These are phyloP conservation scores for Ophiostoma pallidulum DNA, from an alignment of 2,329 filamentous ascomycete species.

Conservation along the genomic window DNA sequence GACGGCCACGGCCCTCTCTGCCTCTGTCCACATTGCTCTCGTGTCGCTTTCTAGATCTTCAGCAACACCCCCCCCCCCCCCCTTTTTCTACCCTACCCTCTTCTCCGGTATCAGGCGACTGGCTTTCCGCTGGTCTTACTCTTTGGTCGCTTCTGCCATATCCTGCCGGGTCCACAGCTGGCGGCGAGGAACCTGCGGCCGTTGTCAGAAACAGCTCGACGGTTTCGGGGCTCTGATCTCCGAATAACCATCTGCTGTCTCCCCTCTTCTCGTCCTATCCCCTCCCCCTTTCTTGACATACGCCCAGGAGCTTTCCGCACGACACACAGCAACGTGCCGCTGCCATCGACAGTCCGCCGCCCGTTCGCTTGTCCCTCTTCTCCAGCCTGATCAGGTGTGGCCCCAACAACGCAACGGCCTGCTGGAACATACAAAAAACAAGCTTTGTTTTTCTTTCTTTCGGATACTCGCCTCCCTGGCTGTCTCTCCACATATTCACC, in stretches of 20 bases:
- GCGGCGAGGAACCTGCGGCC: slow-evolving; percentile 8
- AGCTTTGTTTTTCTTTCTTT: not conserved
- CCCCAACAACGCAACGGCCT: not conserved
- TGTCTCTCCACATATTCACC: too few species aligned
- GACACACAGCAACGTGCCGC: slow-evolving; percentile 2
- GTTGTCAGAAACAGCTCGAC: slow-evolving; percentile 23
- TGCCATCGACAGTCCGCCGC: slow-evolving; percentile 2
- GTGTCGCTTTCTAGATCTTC: too few species aligned
- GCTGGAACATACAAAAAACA: not conserved
- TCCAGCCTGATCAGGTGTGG: not conserved
- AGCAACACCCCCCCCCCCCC: slow-evolving; percentile 6
- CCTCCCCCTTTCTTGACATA: not conserved
- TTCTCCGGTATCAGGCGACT: slow-evolving; percentile 5
- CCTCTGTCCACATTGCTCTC: not conserved
- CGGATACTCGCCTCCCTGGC: not conserved
- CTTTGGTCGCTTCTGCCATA: slow-evolving; percentile 1
- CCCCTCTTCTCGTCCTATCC: not conserved
- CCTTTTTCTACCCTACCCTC: slow-evolving; percentile 4
- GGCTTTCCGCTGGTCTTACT: slow-evolving; percentile 1
- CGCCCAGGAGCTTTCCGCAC: too few species aligned
- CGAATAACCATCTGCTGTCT: slow-evolving; percentile 18
- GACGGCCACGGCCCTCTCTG: not conserved
- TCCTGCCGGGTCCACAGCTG: slow-evolving; percentile 4
- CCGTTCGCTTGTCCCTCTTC: slow-evolving; percentile 2
- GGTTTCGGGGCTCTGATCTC: slow-evolving; percentile 34